Percentiles rank a stretch among this genome's conserved stretches.
These are phyloP conservation scores for Globisporangium orthogonon DNA, from an alignment of 352 stramenopile species.

Conservation along the genomic window DNA sequence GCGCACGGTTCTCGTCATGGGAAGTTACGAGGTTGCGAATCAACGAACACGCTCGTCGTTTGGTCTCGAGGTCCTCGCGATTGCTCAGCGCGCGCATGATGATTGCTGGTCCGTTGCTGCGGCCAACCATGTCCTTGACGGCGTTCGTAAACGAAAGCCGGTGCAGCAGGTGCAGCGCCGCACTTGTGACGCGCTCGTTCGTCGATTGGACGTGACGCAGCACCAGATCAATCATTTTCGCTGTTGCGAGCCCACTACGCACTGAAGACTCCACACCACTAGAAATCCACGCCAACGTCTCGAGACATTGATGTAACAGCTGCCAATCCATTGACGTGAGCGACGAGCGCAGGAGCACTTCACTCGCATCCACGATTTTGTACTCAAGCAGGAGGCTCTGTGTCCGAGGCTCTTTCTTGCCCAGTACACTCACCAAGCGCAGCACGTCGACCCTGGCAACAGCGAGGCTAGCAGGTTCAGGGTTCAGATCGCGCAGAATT, in stretches of 20 bases:
- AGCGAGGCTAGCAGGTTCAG: constrained; percentile 1
- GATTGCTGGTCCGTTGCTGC: constrained; percentile 20
- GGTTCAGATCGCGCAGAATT: constrained; percentile 26
- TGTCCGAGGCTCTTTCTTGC: constrained; percentile 34
- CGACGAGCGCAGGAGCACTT: constrained; percentile 44
- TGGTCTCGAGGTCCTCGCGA: constrained; percentile 15
- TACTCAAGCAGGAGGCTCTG: constrained; percentile 51
- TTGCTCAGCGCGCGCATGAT: constrained; percentile 46
- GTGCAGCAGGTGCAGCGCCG: constrained; percentile 53
- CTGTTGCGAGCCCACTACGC: constrained; percentile 29
- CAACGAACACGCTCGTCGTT: constrained; percentile 28
- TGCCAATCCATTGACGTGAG: constrained; percentile 23
- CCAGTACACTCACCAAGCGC: constrained; percentile 30
- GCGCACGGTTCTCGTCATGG: constrained; percentile 39
- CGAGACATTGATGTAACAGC: constrained; percentile 35
- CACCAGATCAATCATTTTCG: constrained; percentile 44
- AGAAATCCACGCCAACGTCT: constrained; percentile 51
- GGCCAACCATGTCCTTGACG: constrained; percentile 34
- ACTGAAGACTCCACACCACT: constrained; percentile 26
- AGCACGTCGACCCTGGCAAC: constrained; percentile 34
- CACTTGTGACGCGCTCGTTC: constrained; percentile 21
- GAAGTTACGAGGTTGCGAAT: constrained; percentile 41
- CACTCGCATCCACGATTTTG: constrained; percentile 37
- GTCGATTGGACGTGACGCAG: constrained; percentile 34
- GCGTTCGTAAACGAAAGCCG: constrained; percentile 30